Evolutionary conservation across 148 eudicot genomes (phyloP), one percentile per base, ranked within the genome.

Genomic region (Agrostemma githago): DNA sequence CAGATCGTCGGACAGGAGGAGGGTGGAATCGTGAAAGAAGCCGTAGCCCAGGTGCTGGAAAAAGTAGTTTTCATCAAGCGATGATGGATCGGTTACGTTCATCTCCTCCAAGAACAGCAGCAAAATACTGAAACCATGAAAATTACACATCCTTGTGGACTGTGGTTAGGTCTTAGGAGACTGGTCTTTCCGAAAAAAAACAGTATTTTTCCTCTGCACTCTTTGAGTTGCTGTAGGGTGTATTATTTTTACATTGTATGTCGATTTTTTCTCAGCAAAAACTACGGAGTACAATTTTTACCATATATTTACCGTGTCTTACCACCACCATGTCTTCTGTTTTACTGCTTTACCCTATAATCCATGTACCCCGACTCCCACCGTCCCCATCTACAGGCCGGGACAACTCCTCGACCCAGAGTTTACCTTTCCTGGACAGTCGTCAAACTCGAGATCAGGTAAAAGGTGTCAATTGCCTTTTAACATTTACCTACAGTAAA

Each of bases 51-150:
- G 97, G 73, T 78, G 77, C 85, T 51, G 79, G 51, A 16, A 70
- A 75, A 57, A 90, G 93, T 74, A 90, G 93, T 74, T 92, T 90
- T 66, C 93, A 86, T 68, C 78, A 90, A 70, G 62, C 75, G 68
- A 85, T 86, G 96, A 89, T 88, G 93, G 84, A 85, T 64, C 64
- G 74, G 40, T 72, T 82, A 61, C 83, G 83, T 12, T 51, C 79
- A 40, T 65, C 80, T 19, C 60, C 79, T 46, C 5, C 74, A 17
- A 77, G 56, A 56, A 61, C 42, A 15, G 4, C 8, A 16, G 61
- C 20, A 20, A 17, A 19, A 40, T 4, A 37, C 39, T 10, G 5
- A 64, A 64, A 60, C 68, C 34, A 42, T 17, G n/a, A 26, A 15
- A 8, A 26, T 4, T 10, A 61, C 42, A 6, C 4, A 6, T 38